Evolutionary conservation across 2,329 filamentous ascomycete genomes (phyloP).

Genomic region (Clathrospora elynae): DNA sequence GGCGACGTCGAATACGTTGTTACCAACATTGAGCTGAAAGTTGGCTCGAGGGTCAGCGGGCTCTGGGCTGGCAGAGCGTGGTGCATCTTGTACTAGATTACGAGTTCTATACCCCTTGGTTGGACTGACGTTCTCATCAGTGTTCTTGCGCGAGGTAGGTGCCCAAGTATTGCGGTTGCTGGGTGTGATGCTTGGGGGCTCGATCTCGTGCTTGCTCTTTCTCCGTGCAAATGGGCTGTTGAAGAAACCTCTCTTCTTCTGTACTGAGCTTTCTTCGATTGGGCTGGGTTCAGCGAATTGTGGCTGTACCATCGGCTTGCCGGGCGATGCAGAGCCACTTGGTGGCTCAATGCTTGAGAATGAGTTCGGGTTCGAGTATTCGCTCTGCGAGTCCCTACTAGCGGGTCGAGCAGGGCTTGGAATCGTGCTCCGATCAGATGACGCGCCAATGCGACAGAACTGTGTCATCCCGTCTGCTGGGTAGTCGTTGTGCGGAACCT

Average conservation of each 20-base stretch:
- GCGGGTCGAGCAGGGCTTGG: slow-evolving; percentile 74
- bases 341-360: slow-evolving; percentile 83
- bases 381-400: slow-evolving; percentile 87
- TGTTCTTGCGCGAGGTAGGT: slow-evolving; percentile 47
- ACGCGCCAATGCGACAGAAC: slow-evolving; percentile 80
- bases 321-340: slow-evolving; percentile 74
- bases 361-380: slow-evolving; percentile 86
- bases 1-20: slow-evolving; percentile 93
- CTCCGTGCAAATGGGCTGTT: slow-evolving; percentile 86
- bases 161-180: slow-evolving; percentile 61
- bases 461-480: slow-evolving; percentile 97
- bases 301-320: slow-evolving; percentile 58
- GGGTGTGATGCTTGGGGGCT: slow-evolving; percentile 53
- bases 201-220: slow-evolving; percentile 83
- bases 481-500: slow-evolving; percentile 91
- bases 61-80: slow-evolving; percentile 60
- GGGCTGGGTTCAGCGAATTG: slow-evolving; percentile 31
- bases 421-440: slow-evolving; percentile 71
- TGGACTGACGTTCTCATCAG: slow-evolving; percentile 52
- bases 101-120: slow-evolving; percentile 47
- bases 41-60: slow-evolving; percentile 91
- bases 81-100: slow-evolving; percentile 38
- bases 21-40: slow-evolving; percentile 90
- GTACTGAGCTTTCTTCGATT: slow-evolving; percentile 56
- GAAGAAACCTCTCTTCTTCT: slow-evolving; percentile 84